Percentiles rank a stretch among this genome's conserved stretches.
Evolutionary conservation across 257 asterid genomes (phyloP).

Genomic region (Scutellaria baicalensis): DNA sequence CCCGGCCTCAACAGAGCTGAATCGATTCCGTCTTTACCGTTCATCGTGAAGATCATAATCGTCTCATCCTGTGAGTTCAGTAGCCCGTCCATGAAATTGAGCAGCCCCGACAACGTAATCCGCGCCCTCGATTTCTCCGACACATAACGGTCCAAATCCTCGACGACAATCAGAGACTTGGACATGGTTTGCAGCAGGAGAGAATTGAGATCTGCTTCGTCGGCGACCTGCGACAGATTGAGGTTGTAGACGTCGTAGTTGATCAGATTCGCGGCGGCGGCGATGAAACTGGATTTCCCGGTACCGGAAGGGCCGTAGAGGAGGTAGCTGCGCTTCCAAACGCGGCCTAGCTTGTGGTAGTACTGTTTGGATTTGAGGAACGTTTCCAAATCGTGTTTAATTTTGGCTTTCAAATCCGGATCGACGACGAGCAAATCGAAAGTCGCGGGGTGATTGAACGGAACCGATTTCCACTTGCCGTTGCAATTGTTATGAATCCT

Average conservation of each 20-base stretch:
- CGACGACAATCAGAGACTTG: constrained; percentile 51
- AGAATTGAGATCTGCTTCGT: constrained; percentile 46
- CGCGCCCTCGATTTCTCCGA: constrained; percentile 24
- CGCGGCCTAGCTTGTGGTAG: constrained; percentile 59
- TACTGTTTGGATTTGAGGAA: constrained; percentile 56
- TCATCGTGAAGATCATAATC: constrained; percentile 60
- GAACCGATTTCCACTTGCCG: constrained; percentile 47
- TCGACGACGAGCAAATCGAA: constrained; percentile 54
- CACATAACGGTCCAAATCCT: constrained; percentile 47
- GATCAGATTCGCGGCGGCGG: constrained; percentile 53
- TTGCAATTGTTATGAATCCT: constrained; percentile 27
- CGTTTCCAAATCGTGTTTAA: constrained; percentile 42
- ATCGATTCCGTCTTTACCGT: constrained; percentile 43
- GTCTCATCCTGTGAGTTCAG: constrained; percentile 41
- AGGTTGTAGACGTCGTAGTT: constrained; percentile 50
- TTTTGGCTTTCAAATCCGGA: constrained; percentile 41
- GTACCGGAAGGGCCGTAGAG: constrained; percentile 72
- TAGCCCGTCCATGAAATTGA: constrained; percentile 66
- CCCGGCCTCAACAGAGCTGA: constrained; percentile 50
- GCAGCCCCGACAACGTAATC: constrained; percentile 39
- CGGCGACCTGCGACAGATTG: constrained; percentile 34
- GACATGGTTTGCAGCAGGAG: constrained; percentile 38
- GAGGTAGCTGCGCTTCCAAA: constrained; percentile 62
- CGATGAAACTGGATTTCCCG: constrained; percentile 67
- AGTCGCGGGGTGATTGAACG: constrained; percentile 49